A percentile compares a stretch with the other conserved stretches of the same genome.
phyloP scores from a whole-genome alignment of 1,284 basidiomycete species.

The Microbotryum lychnidis-dioicae region DNA sequence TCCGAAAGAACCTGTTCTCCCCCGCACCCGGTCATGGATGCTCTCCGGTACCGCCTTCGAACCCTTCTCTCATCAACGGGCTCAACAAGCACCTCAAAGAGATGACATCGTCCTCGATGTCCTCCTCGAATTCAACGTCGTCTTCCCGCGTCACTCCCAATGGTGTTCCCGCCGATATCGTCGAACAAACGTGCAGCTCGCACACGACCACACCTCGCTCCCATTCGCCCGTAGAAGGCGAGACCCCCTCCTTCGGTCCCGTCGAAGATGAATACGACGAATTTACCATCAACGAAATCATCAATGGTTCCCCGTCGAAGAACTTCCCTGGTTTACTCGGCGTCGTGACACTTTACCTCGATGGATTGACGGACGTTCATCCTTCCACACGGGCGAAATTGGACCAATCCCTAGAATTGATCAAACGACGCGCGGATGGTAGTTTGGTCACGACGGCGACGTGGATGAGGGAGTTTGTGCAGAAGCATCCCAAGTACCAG shows the following conservation, averaged over 20 bases:
- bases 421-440: conserved; percentile 71
- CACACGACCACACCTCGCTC: conserved; percentile 21
- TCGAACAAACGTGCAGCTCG: conserved; percentile 23
- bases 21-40: conserved; percentile 26
- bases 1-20: conserved; percentile 74
- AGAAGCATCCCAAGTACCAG: conserved; percentile 79
- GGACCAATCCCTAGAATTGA: conserved; percentile 66
- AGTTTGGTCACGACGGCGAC: conserved; percentile 68
- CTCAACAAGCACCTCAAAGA: conserved; percentile 1
- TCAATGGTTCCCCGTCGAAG: conserved; percentile 61
- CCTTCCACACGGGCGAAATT: conserved; percentile 57
- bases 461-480: conserved; percentile 89
- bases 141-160: neutral
- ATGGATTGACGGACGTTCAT: conserved; percentile 68
- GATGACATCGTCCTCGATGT: neutral
- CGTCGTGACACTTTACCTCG: conserved; percentile 77
- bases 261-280: conserved; percentile 78
- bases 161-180: neutral
- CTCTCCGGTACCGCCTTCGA: neutral
- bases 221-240: conserved; percentile 9
- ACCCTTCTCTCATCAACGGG: neutral
- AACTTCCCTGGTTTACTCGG: conserved; percentile 77
- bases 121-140: neutral
- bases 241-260: conserved; percentile 16
- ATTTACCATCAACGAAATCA: conserved; percentile 86